Conservation (phyloP, 208 protist species). For the Trypanosoma boissoni region DNA sequence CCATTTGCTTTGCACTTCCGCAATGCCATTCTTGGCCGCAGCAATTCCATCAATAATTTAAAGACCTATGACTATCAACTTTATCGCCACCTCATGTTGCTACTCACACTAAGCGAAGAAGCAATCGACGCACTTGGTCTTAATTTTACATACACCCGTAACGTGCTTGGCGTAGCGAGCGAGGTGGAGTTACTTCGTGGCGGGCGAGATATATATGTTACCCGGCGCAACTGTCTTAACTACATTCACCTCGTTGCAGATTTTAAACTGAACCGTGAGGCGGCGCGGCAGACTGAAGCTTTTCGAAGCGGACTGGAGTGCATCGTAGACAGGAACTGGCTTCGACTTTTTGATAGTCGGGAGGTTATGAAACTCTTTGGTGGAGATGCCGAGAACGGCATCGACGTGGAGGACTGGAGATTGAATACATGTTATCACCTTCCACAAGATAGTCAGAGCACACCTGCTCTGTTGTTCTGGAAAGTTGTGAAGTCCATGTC, state of each 20-base stretch:
- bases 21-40: constrained; percentile 80
- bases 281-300: constrained; percentile 70
- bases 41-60: constrained; percentile 90
- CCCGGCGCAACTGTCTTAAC: constrained; percentile 76
- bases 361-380: constrained; percentile 86
- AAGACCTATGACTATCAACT: constrained; percentile 83
- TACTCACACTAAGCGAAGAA: constrained; percentile 58
- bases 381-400: constrained; percentile 58
- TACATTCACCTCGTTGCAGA: constrained; percentile 93
- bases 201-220: constrained; percentile 84
- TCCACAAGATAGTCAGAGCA: constrained; percentile 47
- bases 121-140: constrained; percentile 70
- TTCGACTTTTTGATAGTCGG: constrained; percentile 84
- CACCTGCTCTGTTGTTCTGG: constrained; percentile 85
- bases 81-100: constrained; percentile 76
- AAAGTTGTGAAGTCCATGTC: constrained; percentile 78
- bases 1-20: constrained; percentile 93
- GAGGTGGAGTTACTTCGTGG: constrained; percentile 80
- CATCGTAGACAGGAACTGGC: constrained; percentile 59
- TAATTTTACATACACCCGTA: constrained; percentile 80
- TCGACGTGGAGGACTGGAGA: constrained; percentile 90
- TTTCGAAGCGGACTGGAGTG: constrained; percentile 77
- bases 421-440: constrained; percentile 79
- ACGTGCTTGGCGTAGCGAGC: constrained; percentile 54
- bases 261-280: constrained; percentile 91